Evolutionary conservation across 2,329 filamentous ascomycete genomes (phyloP).

Genomic region (Claviceps capensis): DNA sequence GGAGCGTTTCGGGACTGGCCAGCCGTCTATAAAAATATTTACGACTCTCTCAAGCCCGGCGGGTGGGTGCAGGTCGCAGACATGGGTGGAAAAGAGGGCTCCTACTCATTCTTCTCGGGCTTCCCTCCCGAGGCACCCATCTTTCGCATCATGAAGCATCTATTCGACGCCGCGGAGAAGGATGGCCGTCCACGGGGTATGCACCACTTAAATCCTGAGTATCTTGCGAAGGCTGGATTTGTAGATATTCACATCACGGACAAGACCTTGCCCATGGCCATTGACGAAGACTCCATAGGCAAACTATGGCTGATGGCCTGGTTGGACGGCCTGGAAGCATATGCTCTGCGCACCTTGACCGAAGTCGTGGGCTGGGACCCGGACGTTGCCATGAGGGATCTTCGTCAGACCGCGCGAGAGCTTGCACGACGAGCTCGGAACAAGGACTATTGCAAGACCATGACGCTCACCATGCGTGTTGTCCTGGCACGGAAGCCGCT

Average conservation of each 20-base stretch:
- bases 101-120: slow-evolving; percentile 16
- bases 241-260: slow-evolving; percentile 34
- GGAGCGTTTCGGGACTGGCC: slow-evolving; percentile 44
- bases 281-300: slow-evolving; percentile 31
- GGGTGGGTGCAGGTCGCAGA: slow-evolving; percentile 44
- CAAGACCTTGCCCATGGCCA: slow-evolving; percentile 33
- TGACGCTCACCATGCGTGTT: slow-evolving; percentile 34
- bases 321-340: slow-evolving; percentile 36
- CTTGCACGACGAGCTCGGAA: slow-evolving; percentile 35
- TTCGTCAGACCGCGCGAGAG: slow-evolving; percentile 33
- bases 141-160: slow-evolving; percentile 26
- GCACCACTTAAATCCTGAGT: slow-evolving; percentile 29
- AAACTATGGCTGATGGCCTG: slow-evolving; percentile 40
- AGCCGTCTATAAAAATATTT: slow-evolving; percentile 38
- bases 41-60: slow-evolving; percentile 39
- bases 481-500: slow-evolving; percentile 37
- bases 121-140: slow-evolving; percentile 33
- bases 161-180: slow-evolving; percentile 28
- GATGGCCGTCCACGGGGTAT: slow-evolving; percentile 32
- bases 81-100: slow-evolving; percentile 31
- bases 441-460: slow-evolving; percentile 25
- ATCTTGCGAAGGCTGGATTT: slow-evolving; percentile 35
- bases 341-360: slow-evolving; percentile 35
- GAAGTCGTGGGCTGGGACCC: slow-evolving; percentile 38
- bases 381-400: slow-evolving; percentile 31